A percentile compares a stretch with the other conserved stretches of the same genome.
These are phyloP conservation scores for Diaporthe eres DNA, from an alignment of 2,329 filamentous ascomycete genomes.

Conservation along the genomic window DNA sequence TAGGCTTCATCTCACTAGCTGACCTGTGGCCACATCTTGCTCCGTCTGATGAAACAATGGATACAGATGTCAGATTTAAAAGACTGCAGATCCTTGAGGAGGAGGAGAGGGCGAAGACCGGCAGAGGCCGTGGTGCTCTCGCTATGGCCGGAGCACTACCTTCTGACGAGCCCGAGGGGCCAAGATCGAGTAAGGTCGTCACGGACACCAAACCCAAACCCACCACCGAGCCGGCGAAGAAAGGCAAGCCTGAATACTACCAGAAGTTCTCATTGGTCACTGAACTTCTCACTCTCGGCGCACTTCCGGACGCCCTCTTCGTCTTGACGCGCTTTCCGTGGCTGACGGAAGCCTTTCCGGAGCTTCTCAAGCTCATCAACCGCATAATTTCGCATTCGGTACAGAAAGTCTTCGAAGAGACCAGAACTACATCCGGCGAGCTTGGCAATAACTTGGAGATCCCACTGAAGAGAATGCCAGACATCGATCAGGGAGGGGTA, in stretches of 20 bases:
- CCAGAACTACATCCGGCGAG: slow-evolving; percentile 46
- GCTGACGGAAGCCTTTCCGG: slow-evolving; percentile 87
- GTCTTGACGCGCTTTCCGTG: slow-evolving; percentile 91
- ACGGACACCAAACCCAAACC: slow-evolving; percentile 67
- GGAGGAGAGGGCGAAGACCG: slow-evolving; percentile 79
- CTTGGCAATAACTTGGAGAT: slow-evolving; percentile 33
- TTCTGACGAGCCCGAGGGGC: slow-evolving; percentile 74
- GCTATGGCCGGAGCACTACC: slow-evolving; percentile 88
- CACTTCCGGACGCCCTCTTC: slow-evolving; percentile 92
- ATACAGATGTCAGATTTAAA: slow-evolving; percentile 74
- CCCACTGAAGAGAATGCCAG: slow-evolving; percentile 58
- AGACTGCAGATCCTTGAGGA: slow-evolving; percentile 84
- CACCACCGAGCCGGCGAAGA: slow-evolving; percentile 56
- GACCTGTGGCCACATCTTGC: slow-evolving; percentile 95
- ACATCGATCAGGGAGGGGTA: slow-evolving; percentile 75
- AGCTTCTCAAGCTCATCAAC: slow-evolving; percentile 84
- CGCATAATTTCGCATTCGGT: slow-evolving; percentile 88
- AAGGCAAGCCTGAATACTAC: slow-evolving; percentile 67
- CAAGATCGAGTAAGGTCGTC: slow-evolving; percentile 70
- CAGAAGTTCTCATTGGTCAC: slow-evolving; percentile 90
- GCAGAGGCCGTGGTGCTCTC: slow-evolving; percentile 84
- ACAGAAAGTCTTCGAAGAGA: slow-evolving; percentile 75
- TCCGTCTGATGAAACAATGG: slow-evolving; percentile 88
- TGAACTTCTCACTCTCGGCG: slow-evolving; percentile 90
- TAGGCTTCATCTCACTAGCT: slow-evolving; percentile 92